phyloP scores from a whole-genome alignment of 2,329 filamentous ascomycete genomes.

The Leptographium flavum region DNA sequence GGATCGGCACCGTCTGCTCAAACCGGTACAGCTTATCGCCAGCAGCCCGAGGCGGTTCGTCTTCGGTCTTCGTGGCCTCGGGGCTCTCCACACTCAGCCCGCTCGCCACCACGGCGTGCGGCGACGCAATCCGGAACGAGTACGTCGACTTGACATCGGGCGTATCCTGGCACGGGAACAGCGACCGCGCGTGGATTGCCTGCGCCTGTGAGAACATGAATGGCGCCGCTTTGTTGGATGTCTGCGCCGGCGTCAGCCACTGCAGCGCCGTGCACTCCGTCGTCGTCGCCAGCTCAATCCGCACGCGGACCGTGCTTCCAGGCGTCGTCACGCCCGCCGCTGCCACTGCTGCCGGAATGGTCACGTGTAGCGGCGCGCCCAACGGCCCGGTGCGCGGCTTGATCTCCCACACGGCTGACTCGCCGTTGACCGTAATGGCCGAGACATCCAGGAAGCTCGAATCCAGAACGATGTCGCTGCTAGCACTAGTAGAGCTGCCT shows the following conservation, averaged over 20 bases:
- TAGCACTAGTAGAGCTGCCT: constrained; percentile 33
- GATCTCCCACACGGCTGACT: constrained; percentile 52
- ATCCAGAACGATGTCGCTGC: constrained; percentile 63
- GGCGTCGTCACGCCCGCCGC: constrained; percentile 27
- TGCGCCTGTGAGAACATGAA: constrained; percentile 99
- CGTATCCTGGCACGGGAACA: constrained; percentile 95
- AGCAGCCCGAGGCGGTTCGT: constrained; percentile 29
- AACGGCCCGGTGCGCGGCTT: constrained; percentile 59
- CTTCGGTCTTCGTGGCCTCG: constrained; percentile 16
- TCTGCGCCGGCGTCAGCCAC: constrained; percentile 89
- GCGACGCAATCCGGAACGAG: constrained; percentile 74
- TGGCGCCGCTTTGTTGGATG: constrained; percentile 86
- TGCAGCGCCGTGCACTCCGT: constrained; percentile 82
- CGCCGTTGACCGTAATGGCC: constrained; percentile 54
- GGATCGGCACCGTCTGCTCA: constrained; percentile 82
- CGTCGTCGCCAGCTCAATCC: constrained; percentile 68
- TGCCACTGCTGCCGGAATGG: constrained; percentile 39
- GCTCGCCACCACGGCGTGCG: constrained; percentile 81
- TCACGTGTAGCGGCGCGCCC: constrained; percentile 54
- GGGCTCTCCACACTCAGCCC: constrained; percentile 49
- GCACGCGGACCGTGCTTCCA: constrained; percentile 36
- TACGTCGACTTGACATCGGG: constrained; percentile 96
- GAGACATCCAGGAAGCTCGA: constrained; percentile 69
- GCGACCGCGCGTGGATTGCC: constrained; percentile 83
- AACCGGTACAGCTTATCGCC: constrained; percentile 64